Conservation (phyloP, 1,139 yeast genomes). For the Blastobotrys arbuscula region DNA sequence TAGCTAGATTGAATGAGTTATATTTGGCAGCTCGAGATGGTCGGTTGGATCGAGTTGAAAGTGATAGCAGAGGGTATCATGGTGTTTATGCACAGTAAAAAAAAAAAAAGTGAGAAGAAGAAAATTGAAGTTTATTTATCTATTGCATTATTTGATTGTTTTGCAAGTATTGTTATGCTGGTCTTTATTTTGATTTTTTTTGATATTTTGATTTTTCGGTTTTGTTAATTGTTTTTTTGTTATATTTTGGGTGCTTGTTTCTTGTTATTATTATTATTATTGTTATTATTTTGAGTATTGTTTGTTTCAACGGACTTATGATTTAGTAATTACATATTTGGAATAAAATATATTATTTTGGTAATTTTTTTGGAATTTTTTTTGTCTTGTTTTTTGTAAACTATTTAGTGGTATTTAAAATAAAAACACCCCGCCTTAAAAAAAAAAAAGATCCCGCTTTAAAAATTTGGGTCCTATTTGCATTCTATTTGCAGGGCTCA, state of each 20-base stretch:
- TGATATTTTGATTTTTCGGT: background rate
- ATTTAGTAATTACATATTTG: background rate
- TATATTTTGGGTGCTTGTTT: background rate
- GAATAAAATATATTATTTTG: background rate
- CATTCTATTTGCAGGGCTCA: no score
- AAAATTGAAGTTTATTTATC: background rate
- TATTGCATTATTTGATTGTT: background rate
- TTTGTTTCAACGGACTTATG: background rate
- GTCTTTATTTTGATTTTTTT: background rate
- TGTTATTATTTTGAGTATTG: background rate
- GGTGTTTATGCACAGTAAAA: conserved; percentile 38
- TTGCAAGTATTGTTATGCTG: background rate
- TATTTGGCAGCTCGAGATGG: conserved; percentile 46
- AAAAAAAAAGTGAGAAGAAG: no score
- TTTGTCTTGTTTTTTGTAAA: background rate
- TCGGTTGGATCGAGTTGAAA: conserved; percentile 43
- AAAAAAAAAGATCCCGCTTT: no score
- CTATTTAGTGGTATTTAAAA: background rate
- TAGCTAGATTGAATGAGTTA: conserved; percentile 42
- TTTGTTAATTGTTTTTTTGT: background rate
- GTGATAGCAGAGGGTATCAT: conserved; percentile 40
- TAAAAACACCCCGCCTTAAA: no score
- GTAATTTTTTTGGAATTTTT: background rate
- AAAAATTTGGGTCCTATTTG: no score
- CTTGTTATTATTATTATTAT: background rate